A percentile compares a stretch with the other conserved stretches of the same genome.
Conservation (phyloP, 345 rosid species). For the Clarkia xantiana region DNA sequence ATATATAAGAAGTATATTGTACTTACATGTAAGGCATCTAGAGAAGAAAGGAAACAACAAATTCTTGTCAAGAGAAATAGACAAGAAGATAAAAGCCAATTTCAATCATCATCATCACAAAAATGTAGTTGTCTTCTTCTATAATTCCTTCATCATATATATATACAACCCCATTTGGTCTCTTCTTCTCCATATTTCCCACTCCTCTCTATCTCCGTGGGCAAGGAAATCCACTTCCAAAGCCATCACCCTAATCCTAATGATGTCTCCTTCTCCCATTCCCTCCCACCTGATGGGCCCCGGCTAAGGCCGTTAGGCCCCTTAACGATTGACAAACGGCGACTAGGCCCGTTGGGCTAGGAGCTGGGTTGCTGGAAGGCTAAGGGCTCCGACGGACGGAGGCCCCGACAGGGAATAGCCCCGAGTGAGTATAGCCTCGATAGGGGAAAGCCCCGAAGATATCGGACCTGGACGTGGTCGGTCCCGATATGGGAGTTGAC, state of each 20-base stretch:
- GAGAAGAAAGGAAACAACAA: constrained; percentile 8
- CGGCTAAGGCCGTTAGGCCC: no score
- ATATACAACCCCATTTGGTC: constrained; percentile 6
- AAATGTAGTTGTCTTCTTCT: constrained; percentile 4
- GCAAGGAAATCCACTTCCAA: constrained; percentile 14
- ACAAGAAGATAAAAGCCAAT: constrained; percentile 22
- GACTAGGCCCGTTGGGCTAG: no score
- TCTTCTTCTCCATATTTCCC: neutral
- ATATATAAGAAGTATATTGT: no score
- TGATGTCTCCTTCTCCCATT: neutral
- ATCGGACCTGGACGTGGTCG: no score
- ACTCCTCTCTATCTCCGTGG: constrained; percentile 2
- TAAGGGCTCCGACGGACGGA: no score
- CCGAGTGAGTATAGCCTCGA: no score
- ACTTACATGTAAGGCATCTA: constrained; percentile 9
- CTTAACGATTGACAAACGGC: no score
- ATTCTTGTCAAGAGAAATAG: constrained; percentile 6
- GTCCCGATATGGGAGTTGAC: no score
- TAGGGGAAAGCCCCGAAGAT: no score
- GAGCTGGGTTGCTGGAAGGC: no score
- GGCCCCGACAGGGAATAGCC: no score
- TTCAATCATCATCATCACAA: constrained; percentile 22
- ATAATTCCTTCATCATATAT: no score
- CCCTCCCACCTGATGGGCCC: constrained; percentile 6
- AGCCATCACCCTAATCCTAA: constrained; percentile 6